phyloP scores from a whole-genome alignment of 108 stramenopile species.

The Skeletonema grethae region DNA sequence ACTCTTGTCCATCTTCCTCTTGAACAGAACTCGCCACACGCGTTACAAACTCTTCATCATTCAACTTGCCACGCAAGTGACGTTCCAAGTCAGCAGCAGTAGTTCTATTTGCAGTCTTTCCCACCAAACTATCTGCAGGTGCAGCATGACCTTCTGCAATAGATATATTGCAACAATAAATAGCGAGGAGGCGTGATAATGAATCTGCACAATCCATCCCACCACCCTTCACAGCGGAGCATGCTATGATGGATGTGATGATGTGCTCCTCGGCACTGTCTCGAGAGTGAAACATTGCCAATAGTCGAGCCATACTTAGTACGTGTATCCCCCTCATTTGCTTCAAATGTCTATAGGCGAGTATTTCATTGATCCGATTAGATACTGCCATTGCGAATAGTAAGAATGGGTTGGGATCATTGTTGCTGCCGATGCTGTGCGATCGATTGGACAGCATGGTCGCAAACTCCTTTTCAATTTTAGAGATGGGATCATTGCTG shows the following conservation, averaged over 20 bases:
- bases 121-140: conserved; percentile 1
- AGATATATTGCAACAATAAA: conserved; percentile 16
- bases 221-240: conserved; percentile 6
- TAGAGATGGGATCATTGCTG: conserved; percentile 4
- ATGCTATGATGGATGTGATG: conserved; percentile 10
- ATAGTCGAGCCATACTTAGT: conserved; percentile 21
- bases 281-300: conserved; percentile 11
- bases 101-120: background rate
- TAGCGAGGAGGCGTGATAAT: conserved; percentile 31
- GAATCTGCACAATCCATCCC: conserved; percentile 23
- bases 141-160: background rate
- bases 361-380: conserved; percentile 28
- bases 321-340: conserved; percentile 32
- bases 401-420: conserved; percentile 1
- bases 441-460: conserved; percentile 19
- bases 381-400: conserved; percentile 12
- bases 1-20: background rate
- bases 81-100: conserved; percentile 7
- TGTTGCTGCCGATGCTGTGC: background rate
- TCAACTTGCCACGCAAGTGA: conserved; percentile 8
- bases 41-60: conserved; percentile 3
- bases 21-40: background rate
- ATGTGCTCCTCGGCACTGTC: conserved; percentile 27
- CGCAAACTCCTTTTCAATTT: conserved; percentile 26
- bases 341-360: conserved; percentile 12